Evolutionary conservation across 306 rosid genomes (phyloP).

Genomic region (Sesbania bispinosa): DNA sequence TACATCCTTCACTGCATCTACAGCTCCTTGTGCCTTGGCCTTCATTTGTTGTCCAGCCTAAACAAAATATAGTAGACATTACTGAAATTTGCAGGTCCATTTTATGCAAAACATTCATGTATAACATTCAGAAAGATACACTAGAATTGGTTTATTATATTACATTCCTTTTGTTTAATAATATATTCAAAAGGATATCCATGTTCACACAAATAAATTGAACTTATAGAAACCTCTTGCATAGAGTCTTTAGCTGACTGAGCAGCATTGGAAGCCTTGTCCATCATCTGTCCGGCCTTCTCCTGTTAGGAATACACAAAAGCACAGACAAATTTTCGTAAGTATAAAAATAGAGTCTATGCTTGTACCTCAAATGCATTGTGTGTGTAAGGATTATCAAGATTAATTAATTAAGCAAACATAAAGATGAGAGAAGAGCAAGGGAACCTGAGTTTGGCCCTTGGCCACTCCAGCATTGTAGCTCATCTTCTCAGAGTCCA

Average conservation of each 20-base stretch:
- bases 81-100: not conserved
- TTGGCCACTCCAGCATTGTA: constrained; percentile 57
- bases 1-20: constrained; percentile 46
- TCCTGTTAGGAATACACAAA: constrained; percentile 35
- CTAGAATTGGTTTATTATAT: too few relatives aligned
- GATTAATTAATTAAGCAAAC: not conserved
- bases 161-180: too few relatives aligned
- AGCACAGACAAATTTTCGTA: not conserved
- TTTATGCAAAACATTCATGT: not conserved
- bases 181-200: too few relatives aligned
- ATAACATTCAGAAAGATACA: too few relatives aligned
- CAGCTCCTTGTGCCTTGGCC: constrained; percentile 48
- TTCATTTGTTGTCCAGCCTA: constrained; percentile 40
- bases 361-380: not conserved
- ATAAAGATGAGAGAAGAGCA: not conserved
- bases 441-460: constrained; percentile 48
- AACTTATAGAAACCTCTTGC: too few relatives aligned
- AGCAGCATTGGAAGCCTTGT: too few relatives aligned
- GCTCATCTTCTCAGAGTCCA: constrained; percentile 33
- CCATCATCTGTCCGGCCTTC: too few relatives aligned
- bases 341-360: not conserved
- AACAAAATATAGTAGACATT: too few relatives aligned
- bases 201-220: too few relatives aligned
- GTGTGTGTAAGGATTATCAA: not conserved
- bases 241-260: too few relatives aligned